A percentile compares a stretch with the other conserved stretches of the same genome.
Conservation (phyloP, 2,329 filamentous ascomycete genomes). For the Colletotrichum sp. region DNA sequence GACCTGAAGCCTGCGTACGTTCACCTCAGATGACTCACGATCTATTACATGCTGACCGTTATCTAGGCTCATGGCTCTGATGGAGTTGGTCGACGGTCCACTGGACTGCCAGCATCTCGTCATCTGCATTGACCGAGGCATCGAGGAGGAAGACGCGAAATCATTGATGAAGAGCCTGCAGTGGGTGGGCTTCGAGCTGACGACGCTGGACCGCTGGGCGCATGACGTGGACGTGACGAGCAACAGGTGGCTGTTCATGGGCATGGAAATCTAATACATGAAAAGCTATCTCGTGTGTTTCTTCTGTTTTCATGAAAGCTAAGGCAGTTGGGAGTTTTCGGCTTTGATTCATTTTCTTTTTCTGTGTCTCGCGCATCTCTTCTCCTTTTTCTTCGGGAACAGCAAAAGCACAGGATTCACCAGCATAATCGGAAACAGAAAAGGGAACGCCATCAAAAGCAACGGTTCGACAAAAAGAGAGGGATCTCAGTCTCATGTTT, state of each 20-base stretch:
- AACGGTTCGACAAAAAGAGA: background rate
- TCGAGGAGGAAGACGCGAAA: conserved; percentile 65
- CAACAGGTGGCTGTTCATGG: conserved; percentile 82
- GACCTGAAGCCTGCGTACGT: conserved; percentile 89
- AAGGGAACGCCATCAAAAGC: background rate
- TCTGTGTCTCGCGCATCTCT: background rate
- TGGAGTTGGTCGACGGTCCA: conserved; percentile 81
- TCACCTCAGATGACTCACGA: no score
- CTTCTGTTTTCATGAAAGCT: conserved; percentile 4
- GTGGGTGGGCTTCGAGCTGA: conserved; percentile 91
- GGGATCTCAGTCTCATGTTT: conserved; percentile 1
- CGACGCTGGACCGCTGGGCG: conserved; percentile 79
- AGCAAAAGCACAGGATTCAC: background rate
- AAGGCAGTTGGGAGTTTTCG: conserved; percentile 13
- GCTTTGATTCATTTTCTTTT: background rate
- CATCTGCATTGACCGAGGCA: conserved; percentile 78
- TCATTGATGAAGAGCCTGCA: conserved; percentile 81
- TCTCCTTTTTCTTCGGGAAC: background rate
- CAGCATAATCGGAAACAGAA: background rate
- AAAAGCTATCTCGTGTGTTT: background rate
- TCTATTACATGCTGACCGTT: conserved; percentile 28
- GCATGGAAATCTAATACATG: conserved; percentile 73
- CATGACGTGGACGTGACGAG: conserved; percentile 70
- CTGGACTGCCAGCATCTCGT: conserved; percentile 80
- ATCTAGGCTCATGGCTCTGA: conserved; percentile 81